Evolutionary conservation across 164 flowering plant species (phyloP).

Genomic region (Berberis vulgaris): DNA sequence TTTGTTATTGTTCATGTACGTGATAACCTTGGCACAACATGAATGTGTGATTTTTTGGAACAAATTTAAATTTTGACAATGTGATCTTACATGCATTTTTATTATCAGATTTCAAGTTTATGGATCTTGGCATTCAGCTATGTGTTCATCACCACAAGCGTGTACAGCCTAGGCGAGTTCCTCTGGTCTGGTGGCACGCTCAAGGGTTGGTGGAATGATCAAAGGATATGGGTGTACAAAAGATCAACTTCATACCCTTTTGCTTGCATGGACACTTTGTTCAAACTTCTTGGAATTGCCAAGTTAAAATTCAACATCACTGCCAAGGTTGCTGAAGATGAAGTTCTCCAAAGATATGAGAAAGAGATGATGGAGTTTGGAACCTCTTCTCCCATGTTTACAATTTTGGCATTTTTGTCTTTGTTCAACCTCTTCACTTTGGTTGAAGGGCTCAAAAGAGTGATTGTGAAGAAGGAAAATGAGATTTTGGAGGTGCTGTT

Average conservation of each 20-base stretch:
- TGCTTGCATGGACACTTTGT: too few relatives aligned
- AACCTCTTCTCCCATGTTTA: too few relatives aligned
- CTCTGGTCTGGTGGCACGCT: slow-evolving; percentile 41
- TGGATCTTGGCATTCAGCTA: slow-evolving; percentile 63
- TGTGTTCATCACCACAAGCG: slow-evolving; percentile 21
- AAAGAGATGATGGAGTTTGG: slow-evolving; percentile 21
- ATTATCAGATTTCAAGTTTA: slow-evolving; percentile 42
- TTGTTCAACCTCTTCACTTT: too few relatives aligned
- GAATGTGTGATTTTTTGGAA: too few relatives aligned
- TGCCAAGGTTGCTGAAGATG: slow-evolving; percentile 45
- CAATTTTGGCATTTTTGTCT: too few relatives aligned
- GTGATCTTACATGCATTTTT: not conserved
- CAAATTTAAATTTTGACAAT: not conserved
- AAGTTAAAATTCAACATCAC: slow-evolving; percentile 35
- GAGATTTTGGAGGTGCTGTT: slow-evolving; percentile 8
- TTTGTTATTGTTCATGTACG: too few relatives aligned
- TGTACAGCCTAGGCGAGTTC: slow-evolving; percentile 32
- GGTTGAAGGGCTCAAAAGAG: slow-evolving; percentile 22
- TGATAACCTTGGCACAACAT: too few relatives aligned
- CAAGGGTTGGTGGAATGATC: slow-evolving; percentile 63
- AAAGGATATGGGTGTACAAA: slow-evolving; percentile 16
- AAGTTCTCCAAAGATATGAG: slow-evolving; percentile 35
- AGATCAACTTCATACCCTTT: too few relatives aligned
- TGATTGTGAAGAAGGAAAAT: not conserved
- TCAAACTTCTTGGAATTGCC: too few relatives aligned